Conservation (phyloP, 2,329 filamentous ascomycete genomes). For the Passalora sequoiae region DNA sequence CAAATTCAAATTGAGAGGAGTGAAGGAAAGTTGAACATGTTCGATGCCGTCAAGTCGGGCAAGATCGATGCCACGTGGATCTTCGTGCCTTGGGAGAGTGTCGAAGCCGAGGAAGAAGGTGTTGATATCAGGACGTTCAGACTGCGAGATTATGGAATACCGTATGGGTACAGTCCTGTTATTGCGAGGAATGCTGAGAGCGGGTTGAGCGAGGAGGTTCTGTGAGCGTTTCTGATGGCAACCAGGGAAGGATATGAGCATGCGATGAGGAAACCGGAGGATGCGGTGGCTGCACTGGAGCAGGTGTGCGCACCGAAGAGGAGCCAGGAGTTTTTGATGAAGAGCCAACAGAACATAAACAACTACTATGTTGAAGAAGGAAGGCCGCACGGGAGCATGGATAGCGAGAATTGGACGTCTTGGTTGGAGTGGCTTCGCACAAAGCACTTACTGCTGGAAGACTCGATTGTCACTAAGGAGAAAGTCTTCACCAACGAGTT, state of each 20-base stretch:
- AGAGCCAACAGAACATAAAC: constrained; percentile 30
- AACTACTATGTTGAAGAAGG: constrained; percentile 26
- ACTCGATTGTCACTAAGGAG: constrained; percentile 8
- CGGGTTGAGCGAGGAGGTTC: constrained; percentile 15
- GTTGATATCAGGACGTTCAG: constrained; percentile 22
- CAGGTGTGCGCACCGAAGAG: constrained; percentile 19
- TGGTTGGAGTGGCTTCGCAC: constrained; percentile 16
- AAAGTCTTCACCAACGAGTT: constrained; percentile 17
- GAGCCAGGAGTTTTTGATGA: constrained; percentile 24
- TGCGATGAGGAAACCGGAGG: constrained; percentile 20
- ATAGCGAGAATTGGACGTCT: constrained; percentile 11
- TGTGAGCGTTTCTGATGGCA: constrained; percentile 27
- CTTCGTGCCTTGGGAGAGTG: constrained; percentile 33
- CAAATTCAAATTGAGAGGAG: constrained; percentile 23
- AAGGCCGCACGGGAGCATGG: constrained; percentile 13
- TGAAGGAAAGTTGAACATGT: constrained; percentile 30
- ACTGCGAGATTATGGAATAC: constrained; percentile 26
- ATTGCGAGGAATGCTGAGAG: constrained; percentile 26
- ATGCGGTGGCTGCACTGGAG: constrained; percentile 17
- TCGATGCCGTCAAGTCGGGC: constrained; percentile 26
- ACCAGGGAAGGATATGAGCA: constrained; percentile 29
- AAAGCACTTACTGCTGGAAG: constrained; percentile 8
- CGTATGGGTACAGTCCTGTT: constrained; percentile 33
- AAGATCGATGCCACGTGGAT: constrained; percentile 33
- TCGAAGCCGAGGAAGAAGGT: constrained; percentile 28